These are phyloP conservation scores for Dunaliella primolecta DNA, from an alignment of 139 green algal species.

Conservation along the genomic window DNA sequence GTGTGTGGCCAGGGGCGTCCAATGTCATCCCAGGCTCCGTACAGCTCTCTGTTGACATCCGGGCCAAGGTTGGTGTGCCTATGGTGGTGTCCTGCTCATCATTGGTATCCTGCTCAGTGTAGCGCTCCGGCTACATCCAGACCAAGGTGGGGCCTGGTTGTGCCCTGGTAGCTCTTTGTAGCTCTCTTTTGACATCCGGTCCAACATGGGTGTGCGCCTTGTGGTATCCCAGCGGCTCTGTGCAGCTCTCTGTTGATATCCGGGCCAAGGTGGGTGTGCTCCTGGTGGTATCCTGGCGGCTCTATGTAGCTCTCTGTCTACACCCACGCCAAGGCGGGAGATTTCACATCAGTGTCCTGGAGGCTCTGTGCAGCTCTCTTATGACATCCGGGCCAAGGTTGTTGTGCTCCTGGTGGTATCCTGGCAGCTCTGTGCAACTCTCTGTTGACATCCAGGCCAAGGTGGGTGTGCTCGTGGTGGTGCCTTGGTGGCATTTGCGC, in stretches of 20 bases:
- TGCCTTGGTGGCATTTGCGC: no score
- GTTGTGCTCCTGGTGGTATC: conserved; percentile 91
- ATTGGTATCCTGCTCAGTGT: not conserved
- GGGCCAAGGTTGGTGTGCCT: conserved; percentile 31
- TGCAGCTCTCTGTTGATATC: conserved; percentile 71
- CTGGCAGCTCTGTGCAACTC: conserved; percentile 56
- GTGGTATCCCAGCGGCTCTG: conserved; percentile 83
- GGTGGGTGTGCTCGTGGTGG: conserved; percentile 10
- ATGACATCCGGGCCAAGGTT: no score
- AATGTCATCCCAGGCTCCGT: conserved; percentile 84
- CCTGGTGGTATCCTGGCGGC: not conserved
- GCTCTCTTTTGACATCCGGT: no score
- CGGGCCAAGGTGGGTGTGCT: conserved; percentile 34
- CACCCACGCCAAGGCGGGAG: not conserved
- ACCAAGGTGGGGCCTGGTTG: not conserved
- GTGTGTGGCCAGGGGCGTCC: conserved; percentile 69
- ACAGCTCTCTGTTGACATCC: conserved; percentile 72
- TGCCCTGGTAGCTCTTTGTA: no score
- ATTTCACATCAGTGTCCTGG: not conserved
- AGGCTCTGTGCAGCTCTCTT: no score
- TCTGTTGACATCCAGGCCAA: conserved; percentile 66
- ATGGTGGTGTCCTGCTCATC: not conserved
- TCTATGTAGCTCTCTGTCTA: not conserved
- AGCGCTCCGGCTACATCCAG: not conserved
- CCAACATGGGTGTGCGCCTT: no score